Conservation (phyloP, 177 flowering plant genomes). For the Tripterygium wilfordii region DNA sequence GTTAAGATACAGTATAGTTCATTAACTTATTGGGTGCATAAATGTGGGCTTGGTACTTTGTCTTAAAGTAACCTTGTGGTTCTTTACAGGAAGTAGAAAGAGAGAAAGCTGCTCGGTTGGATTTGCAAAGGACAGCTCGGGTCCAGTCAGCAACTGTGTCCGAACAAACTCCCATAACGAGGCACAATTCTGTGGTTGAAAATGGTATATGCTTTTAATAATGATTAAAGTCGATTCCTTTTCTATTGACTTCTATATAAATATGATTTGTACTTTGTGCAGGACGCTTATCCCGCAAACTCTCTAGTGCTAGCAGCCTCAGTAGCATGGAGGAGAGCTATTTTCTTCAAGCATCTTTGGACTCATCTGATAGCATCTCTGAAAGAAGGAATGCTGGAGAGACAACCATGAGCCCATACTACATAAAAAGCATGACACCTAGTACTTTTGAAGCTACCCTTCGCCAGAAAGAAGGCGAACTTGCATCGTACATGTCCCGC, state of each 20-base stretch:
- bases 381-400: constrained; percentile 63
- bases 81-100: constrained; percentile 65
- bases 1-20: background rate
- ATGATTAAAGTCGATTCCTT: constrained; percentile 2
- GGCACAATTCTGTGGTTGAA: constrained; percentile 46
- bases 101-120: constrained; percentile 78
- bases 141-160: constrained; percentile 36
- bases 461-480: constrained; percentile 98
- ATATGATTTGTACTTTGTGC: constrained; percentile 9
- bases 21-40: background rate
- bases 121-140: constrained; percentile 64
- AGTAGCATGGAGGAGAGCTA: constrained; percentile 94
- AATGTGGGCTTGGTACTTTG: background rate
- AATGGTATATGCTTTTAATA: constrained; percentile 46
- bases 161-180: constrained; percentile 48
- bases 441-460: constrained; percentile 83
- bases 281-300: constrained; percentile 59
- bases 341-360: constrained; percentile 90
- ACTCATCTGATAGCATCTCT: constrained; percentile 63
- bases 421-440: constrained; percentile 85
- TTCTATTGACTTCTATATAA: background rate
- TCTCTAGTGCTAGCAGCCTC: constrained; percentile 87
- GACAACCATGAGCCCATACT: constrained; percentile 59
- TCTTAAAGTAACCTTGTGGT: background rate
- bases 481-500: constrained; percentile 93